phyloP scores from a whole-genome alignment of 2,329 filamentous ascomycete genomes.

The Sporothrix sp. region DNA sequence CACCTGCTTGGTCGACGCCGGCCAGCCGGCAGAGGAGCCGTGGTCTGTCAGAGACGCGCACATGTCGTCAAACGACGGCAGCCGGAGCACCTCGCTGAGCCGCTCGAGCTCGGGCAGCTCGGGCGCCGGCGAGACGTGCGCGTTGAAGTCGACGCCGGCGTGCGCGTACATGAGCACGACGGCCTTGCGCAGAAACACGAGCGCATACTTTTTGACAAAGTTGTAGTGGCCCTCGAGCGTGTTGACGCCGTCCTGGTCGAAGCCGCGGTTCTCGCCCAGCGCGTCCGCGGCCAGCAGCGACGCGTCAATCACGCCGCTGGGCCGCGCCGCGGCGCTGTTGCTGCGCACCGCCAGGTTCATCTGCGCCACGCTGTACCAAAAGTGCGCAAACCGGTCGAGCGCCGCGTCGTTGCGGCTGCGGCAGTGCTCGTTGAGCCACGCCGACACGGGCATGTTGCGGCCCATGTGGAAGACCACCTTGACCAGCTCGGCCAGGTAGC shows the following conservation, averaged over 20 bases:
- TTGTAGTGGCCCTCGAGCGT: slow-evolving; percentile 45
- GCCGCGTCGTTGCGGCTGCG: slow-evolving; percentile 35
- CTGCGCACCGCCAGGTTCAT: slow-evolving; percentile 32
- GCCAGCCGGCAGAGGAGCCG: slow-evolving; percentile 39
- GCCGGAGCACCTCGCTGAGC: slow-evolving; percentile 61
- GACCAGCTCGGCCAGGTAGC: slow-evolving; percentile 83
- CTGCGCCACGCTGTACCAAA: slow-evolving; percentile 40
- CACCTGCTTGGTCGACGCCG: slow-evolving; percentile 33
- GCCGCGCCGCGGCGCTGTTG: slow-evolving; percentile 7
- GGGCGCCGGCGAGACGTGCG: slow-evolving; percentile 50
- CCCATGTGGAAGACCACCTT: slow-evolving; percentile 60
- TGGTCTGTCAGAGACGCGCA: slow-evolving; percentile 50
- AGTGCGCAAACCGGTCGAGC: slow-evolving; percentile 46
- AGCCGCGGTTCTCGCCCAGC: slow-evolving; percentile 35
- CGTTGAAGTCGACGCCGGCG: slow-evolving; percentile 79
- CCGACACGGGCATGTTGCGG: slow-evolving; percentile 41
- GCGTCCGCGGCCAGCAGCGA: slow-evolving; percentile 24
- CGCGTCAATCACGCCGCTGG: slow-evolving; percentile 20
- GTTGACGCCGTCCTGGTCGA: slow-evolving; percentile 46
- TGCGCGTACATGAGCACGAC: slow-evolving; percentile 77
- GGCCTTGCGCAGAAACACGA: slow-evolving; percentile 82
- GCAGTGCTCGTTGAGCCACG: slow-evolving; percentile 37
- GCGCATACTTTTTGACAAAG: slow-evolving; percentile 69
- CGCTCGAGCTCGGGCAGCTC: slow-evolving; percentile 73
- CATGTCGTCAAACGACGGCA: slow-evolving; percentile 73